Conservation (phyloP, 306 rosid species). For the Castanospermum australe region DNA sequence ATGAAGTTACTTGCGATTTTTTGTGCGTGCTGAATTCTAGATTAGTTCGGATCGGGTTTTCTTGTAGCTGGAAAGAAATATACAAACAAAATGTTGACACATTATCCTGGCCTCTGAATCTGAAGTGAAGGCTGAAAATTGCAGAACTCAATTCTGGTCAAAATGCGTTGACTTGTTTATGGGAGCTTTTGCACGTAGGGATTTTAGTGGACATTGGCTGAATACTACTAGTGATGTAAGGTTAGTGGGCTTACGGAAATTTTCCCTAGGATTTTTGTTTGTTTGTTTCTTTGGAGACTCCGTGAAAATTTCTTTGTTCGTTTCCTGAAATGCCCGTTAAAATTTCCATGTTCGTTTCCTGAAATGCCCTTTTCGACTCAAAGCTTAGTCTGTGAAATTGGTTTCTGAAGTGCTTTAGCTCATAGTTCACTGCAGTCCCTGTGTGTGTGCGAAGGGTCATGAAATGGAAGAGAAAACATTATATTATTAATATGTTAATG, state of each 20-base stretch:
- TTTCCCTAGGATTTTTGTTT: constrained; percentile 37
- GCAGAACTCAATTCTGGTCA: not conserved
- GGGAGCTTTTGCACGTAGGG: constrained; percentile 4
- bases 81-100: not conserved
- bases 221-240: constrained; percentile 9
- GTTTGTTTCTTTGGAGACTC: constrained; percentile 12
- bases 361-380: constrained; percentile 5
- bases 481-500: not conserved
- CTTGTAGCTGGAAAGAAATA: not conserved
- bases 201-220: constrained; percentile 22
- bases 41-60: too few species aligned
- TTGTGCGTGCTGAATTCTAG: not conserved
- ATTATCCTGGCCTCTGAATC: not conserved
- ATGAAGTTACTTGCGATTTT: not conserved
- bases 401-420: not conserved
- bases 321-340: constrained; percentile 12
- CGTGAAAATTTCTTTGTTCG: not conserved
- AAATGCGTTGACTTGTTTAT: not conserved
- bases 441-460: constrained; percentile 12
- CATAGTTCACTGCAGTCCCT: constrained; percentile 1
- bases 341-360: not conserved
- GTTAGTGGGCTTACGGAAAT: constrained; percentile 24
- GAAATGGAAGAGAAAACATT: constrained; percentile 6
- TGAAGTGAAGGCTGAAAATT: not conserved
- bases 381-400: not conserved